Base-by-base conservation (phyloP, 345 rosid genomes). In the Hypericum androsaemum region DNA sequence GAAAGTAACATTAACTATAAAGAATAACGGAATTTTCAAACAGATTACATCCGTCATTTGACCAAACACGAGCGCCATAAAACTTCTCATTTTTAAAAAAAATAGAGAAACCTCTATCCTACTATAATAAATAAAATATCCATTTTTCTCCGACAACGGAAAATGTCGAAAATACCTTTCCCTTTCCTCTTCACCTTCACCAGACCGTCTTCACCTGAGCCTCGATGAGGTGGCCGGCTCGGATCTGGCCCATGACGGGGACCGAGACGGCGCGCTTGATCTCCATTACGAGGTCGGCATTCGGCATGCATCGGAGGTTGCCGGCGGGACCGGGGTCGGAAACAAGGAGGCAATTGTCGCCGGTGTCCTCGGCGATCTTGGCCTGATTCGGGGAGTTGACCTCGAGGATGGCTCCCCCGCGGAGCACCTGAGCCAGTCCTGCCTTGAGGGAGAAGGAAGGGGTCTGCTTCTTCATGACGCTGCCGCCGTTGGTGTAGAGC, bases 211-310 rank as follows among this genome's bases (percentile, higher is more conserved):
- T n/a, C n/a, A n/a, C n/a, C n/a, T n/a, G n/a, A n/a, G n/a, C n/a
- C n/a, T n/a, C 79, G 7, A 68, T 69, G 8, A 71, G 62, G 60
- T 75, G 71, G 5, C 80, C 80, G 7, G 59, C 69, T 4, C 74
- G 64, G 8, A 56, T 61, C 51, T 69, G 46, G 2, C 46, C 68
- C 53, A 64, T 56, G 22, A 71, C 47, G n/a, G 79, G 76, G 14
- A 64, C 13, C 9, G 68, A 61, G 60, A 67, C 59, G 16, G 66
- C 57, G 42, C 57, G 63, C 52, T 70, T 61, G 38, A 71, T 45
- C 42, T 56, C 62, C 50, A 60, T 66, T 6, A 64, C 52, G 9
- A 65, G 67, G 39, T 57, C 52, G 6, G 71, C 62, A 32, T 62
- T 58, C 0, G 54, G 61, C 61, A 66, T 66, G 48, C 55, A 47